Evolutionary conservation across 2,329 filamentous ascomycete species (phyloP).

Genomic region (Polytolypa hystricis): DNA sequence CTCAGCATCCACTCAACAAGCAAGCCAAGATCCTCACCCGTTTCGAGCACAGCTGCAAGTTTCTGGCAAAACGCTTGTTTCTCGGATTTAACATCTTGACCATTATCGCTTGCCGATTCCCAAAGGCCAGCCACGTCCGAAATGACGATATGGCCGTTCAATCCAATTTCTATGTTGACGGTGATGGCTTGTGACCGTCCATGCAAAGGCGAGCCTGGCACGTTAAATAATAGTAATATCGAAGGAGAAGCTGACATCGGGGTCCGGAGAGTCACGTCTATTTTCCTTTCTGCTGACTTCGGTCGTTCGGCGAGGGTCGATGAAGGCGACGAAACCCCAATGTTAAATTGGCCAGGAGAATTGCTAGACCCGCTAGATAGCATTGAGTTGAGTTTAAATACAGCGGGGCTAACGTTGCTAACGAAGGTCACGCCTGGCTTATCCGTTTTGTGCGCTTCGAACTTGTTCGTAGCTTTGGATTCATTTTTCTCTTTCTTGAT

Average conservation of each 20-base stretch:
- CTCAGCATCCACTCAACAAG: conserved; percentile 34
- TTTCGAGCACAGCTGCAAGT: conserved; percentile 29
- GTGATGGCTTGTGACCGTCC: conserved; percentile 17
- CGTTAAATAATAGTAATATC: conserved; percentile 10
- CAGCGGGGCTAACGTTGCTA: conserved; percentile 33
- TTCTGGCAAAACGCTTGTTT: conserved; percentile 22
- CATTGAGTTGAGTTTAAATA: conserved; percentile 48
- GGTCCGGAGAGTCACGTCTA: conserved; percentile 9
- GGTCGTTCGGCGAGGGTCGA: neutral
- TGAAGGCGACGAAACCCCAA: neutral
- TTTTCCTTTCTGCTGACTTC: neutral
- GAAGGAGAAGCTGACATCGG: conserved; percentile 9
- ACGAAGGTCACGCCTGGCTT: conserved; percentile 8
- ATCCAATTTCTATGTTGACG: conserved; percentile 29
- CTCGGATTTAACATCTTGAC: conserved; percentile 11
- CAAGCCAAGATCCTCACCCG: conserved; percentile 34
- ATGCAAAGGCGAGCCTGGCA: conserved; percentile 6
- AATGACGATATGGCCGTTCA: conserved; percentile 31
- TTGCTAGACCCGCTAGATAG: conserved; percentile 15
- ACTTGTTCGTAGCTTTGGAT: conserved; percentile 6
- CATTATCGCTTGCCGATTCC: conserved; percentile 14
- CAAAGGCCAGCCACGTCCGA: conserved; percentile 27
- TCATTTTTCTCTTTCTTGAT: neutral
- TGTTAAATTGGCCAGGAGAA: neutral
- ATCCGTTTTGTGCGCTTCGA: conserved; percentile 1